phyloP scores from a whole-genome alignment of 768 basidiomycete genomes.

The Suillus bovinus region DNA sequence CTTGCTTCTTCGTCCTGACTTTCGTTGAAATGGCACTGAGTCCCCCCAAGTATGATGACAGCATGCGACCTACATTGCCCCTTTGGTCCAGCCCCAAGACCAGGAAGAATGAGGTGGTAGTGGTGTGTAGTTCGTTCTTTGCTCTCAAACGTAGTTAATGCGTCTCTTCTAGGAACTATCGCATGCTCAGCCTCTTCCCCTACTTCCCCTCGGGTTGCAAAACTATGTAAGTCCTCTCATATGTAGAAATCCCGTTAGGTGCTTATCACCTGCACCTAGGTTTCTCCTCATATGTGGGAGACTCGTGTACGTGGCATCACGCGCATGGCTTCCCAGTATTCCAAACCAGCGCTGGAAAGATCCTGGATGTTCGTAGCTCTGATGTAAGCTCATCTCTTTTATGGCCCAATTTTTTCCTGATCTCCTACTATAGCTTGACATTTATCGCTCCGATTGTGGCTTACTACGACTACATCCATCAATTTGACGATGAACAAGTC shows the following conservation, averaged over 20 bases:
- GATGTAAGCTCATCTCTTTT: conserved; percentile 33
- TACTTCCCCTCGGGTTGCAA: conserved; percentile 40
- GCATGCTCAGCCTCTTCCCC: conserved; percentile 28
- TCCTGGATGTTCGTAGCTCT: conserved; percentile 40
- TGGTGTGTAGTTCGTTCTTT: conserved; percentile 22
- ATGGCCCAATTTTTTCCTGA: conserved; percentile 3
- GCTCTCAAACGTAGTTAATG: neutral
- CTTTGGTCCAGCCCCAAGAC: conserved; percentile 14
- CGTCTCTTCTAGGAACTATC: conserved; percentile 33
- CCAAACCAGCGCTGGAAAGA: conserved; percentile 46
- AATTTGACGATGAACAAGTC: conserved; percentile 9
- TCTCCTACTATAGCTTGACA: conserved; percentile 30
- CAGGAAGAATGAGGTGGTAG: conserved; percentile 21
- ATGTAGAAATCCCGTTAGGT: neutral
- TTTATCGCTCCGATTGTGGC: conserved; percentile 41
- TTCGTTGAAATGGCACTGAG: neutral
- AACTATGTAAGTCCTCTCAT: conserved; percentile 31
- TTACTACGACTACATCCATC: conserved; percentile 35
- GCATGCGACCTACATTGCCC: conserved; percentile 6
- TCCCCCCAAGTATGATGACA: conserved; percentile 1
- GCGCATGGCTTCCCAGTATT: conserved; percentile 38
- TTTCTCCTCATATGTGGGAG: conserved; percentile 46
- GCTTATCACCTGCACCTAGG: conserved; percentile 25
- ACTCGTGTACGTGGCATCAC: conserved; percentile 40
- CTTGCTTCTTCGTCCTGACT: neutral